Evolutionary conservation across 495 filamentous ascomycete species (phyloP), one percentile per base, ranked within the genome.

Genomic region (Tetracladium setigerum): DNA sequence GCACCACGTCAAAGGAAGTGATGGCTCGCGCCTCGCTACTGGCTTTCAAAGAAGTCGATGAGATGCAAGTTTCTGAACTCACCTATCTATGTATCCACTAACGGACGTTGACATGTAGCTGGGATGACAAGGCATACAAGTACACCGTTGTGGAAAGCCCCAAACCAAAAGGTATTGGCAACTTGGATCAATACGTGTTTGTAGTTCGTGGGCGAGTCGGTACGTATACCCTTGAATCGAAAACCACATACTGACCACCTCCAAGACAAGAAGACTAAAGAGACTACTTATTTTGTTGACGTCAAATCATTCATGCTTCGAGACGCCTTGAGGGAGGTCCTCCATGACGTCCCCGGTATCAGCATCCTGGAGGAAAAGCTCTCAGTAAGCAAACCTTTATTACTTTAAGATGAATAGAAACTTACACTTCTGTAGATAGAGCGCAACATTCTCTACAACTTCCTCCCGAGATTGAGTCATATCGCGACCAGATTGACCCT

Each of bases 41-140:
- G 30, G 86, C 83, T 24, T 95, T 77, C 67, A 91, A 92, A 65
- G 78, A 84, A 10, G 84, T 94, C 4, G 86, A 92, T 65, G 78
- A 92, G 64, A 68, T 87, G 38, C 51, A 45, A 12, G 42, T 38
- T 16, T 50, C n/a, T 30, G 17, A 27, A 24, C 6, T 13, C 5
- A 31, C n/a, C 12, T 16, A 32, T 37, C 10, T 19, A 5, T 13
- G 31, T 15, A 1, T 14, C 27, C 5, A 36, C 38, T 49, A 38
- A 44, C 27, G 4, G 8, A 19, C n/a, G 10, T 41, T 16, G 14
- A 14, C 31, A 17, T 86, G 78, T 77, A 82, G 87, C 50, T 86
- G 81, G 79, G 82, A 87, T 52, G 80, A 72, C 45, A 75, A 76
- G 11, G 84, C 84, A 47, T 82, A 88, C 60, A 82, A 87, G 53